Evolutionary conservation across 1,284 basidiomycete species (phyloP), one percentile per base, ranked within the genome.

Genomic region (Cutaneotrichosporon sp.): DNA sequence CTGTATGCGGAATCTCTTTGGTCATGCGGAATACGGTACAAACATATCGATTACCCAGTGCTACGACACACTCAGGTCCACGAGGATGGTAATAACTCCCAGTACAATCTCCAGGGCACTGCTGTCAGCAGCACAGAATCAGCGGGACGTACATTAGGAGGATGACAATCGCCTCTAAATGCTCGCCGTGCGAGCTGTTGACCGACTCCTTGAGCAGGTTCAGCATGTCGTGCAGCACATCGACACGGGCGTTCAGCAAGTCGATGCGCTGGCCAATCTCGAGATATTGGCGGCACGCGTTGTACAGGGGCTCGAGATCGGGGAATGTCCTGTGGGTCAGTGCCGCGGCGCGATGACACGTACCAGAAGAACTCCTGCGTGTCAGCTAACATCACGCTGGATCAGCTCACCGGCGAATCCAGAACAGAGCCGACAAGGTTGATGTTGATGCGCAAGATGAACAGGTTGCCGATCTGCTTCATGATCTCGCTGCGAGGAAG

Each of bases 191-290:
- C 70, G 87, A 87, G 65, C 88, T 92, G 24, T 92, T 92, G 36
- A 97, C 95, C 57, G 74, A 74, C 80, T 97, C 95, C 80, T 97
- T 97, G 54, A 98, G 83, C 57, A 98, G 84, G 76, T 94, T 90
- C 10, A 98, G 86, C 91, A 98, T 97, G 76, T 98, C 94, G 83
- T 98, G 94, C 43, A 98, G 81, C 62, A 97, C 53, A 83, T 95
- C 95, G 24, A 97, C 94, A 63, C 94, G 88, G 33, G 92, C 92
- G 79, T 97, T 97, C 62, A 98, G 82, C 45, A 97, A 81, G 76
- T 95, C 91, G 69, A 97, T 93, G 56, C 94, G 86, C 77, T 97
- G 94, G 3, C 92, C 91, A 63, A 97, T 92, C 81, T 98, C 94
- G 33, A 98, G 84, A 77, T 98, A 98, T 72, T 89, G 90, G 65